These are phyloP conservation scores for Graphium sp. DNA, from an alignment of 2,329 filamentous ascomycete genomes.

Conservation along the genomic window DNA sequence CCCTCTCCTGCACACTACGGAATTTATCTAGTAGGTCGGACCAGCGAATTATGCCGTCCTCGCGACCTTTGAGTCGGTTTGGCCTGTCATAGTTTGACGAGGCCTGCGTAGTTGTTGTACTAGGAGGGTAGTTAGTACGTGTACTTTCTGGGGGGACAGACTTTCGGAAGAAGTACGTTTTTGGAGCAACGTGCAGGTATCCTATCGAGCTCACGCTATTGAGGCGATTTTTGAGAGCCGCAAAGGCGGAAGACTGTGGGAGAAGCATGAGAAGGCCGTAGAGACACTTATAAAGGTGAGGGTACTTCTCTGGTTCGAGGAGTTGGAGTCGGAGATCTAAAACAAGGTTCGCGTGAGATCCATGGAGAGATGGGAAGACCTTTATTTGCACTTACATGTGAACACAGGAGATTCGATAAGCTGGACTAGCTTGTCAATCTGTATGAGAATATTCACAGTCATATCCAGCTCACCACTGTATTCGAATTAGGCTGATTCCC, in stretches of 20 bases:
- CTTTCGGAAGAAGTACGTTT: slow-evolving; percentile 44
- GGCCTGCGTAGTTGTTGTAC: slow-evolving; percentile 13
- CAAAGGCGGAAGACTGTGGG: slow-evolving; percentile 95
- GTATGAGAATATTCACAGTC: slow-evolving; percentile 96
- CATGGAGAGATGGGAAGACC: not conserved
- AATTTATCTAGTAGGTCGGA: slow-evolving; percentile 89
- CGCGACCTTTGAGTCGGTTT: slow-evolving; percentile 64
- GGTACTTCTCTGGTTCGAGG: slow-evolving; percentile 86
- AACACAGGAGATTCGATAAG: slow-evolving; percentile 94
- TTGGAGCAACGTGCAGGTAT: slow-evolving; percentile 67
- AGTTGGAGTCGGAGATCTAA: slow-evolving; percentile 84
- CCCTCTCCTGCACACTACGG: slow-evolving; percentile 73
- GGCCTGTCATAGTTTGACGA: slow-evolving; percentile 56
- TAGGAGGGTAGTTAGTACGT: not conserved
- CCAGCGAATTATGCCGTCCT: slow-evolving; percentile 81
- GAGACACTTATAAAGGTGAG: slow-evolving; percentile 91
- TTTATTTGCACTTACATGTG: slow-evolving; percentile 50
- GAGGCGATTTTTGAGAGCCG: slow-evolving; percentile 85
- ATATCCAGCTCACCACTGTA: slow-evolving; percentile 84
- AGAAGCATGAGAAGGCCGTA: slow-evolving; percentile 95
- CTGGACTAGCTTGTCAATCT: slow-evolving; percentile 96
- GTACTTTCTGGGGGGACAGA: not conserved
- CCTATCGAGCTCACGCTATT: slow-evolving; percentile 97
- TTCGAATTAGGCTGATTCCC: slow-evolving; percentile 8
- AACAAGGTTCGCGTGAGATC: not conserved